Percentiles rank a stretch among this genome's conserved stretches.
Evolutionary conservation across 257 asterid species (phyloP).

Genomic region (Solanum sejunctum): DNA sequence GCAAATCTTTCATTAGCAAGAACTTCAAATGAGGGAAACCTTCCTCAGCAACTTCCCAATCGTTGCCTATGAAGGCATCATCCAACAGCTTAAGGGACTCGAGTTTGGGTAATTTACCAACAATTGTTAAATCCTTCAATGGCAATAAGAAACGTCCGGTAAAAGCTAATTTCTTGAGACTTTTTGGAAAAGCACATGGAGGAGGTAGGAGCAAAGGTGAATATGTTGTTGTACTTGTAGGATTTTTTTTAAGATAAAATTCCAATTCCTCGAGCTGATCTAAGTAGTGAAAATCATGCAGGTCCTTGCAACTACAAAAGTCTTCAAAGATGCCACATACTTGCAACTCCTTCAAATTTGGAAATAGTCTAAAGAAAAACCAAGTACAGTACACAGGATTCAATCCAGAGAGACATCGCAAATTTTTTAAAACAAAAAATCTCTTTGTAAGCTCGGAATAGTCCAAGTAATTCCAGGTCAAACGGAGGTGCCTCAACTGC

Average conservation of each 20-base stretch:
- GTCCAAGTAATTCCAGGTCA: background rate
- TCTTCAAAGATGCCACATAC: background rate
- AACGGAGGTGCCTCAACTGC: slow-evolving; percentile 5
- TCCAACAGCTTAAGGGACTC: background rate
- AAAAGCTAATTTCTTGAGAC: background rate
- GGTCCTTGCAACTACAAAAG: background rate
- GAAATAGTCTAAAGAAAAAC: background rate
- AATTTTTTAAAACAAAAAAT: background rate
- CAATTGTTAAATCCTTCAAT: background rate
- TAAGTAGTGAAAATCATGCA: background rate
- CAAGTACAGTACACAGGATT: background rate
- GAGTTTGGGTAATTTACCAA: background rate
- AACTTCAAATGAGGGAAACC: background rate
- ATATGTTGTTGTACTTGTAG: too few relatives aligned
- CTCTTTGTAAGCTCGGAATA: background rate
- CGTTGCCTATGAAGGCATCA: background rate
- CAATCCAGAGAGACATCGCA: background rate
- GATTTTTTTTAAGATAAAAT: background rate
- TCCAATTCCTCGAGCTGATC: background rate
- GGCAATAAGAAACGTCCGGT: background rate
- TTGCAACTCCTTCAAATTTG: slow-evolving; percentile 12
- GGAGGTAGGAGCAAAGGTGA: background rate
- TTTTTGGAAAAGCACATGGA: slow-evolving; percentile 7
- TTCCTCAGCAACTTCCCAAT: background rate
- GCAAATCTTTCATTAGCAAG: background rate